Evolutionary conservation across 2,329 filamentous ascomycete species (phyloP), one percentile per base, ranked within the genome.

Genomic region (Xylariales sp.): DNA sequence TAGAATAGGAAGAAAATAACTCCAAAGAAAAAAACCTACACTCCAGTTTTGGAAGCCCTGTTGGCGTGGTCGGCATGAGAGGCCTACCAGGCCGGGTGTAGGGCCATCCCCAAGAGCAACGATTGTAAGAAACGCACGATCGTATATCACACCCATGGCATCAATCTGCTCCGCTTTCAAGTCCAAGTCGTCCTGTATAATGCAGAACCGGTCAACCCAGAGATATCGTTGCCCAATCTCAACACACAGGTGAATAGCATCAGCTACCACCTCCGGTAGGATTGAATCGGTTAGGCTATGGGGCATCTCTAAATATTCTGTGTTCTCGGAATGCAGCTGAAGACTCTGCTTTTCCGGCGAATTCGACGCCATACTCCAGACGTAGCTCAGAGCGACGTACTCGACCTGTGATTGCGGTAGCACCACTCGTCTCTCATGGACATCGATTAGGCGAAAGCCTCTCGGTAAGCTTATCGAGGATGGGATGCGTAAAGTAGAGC

Each of bases 131-230:
- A 57, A 41, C 5, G 59, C 57, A 43, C 45, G 48, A 56, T 64
- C 43, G n/a, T 66, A 66, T 45, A 69, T 53, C 45, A 58, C 59
- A 16, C 56, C 62, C 55, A 66, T 62, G 10, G 54, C 59, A n/a
- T 64, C 32, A 12, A 69, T 62, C 34, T 66, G 63, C 41, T 62
- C 54, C 32, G 28, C 18, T 10, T 63, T 62, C 28, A 62, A 39
- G 2, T 54, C 46, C n/a, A 54, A 28, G 16, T 69, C 63, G 16
- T 67, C 55, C 23, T 69, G 63, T 7, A 64, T 59, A 30, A 69
- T 67, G 49, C 58, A 64, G 39, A 69, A 58, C 3, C 58, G 60
- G 36, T 66, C 63, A 23, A 66, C 58, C 67, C 58, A 66, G 28
- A 69, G 54, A 63, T 69, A 69, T 16, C 48, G 46, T 23, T 63